A percentile compares a stretch with the other conserved stretches of the same genome.
These are phyloP conservation scores for Boletus insuetus DNA, from an alignment of 768 basidiomycete species.

Conservation along the genomic window DNA sequence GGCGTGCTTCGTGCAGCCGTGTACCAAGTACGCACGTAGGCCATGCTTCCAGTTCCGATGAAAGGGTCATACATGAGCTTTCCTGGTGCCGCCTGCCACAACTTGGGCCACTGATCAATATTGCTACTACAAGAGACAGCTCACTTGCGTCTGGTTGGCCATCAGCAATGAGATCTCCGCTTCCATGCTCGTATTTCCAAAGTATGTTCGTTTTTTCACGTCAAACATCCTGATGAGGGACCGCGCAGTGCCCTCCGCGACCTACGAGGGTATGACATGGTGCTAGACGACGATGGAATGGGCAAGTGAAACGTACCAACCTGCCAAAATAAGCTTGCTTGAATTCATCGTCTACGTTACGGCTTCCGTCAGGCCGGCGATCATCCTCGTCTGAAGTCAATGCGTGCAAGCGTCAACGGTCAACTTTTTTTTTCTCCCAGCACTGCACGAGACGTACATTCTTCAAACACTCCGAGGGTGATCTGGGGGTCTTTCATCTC, in stretches of 20 bases:
- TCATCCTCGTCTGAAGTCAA: conserved; percentile 45
- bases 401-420: not conserved
- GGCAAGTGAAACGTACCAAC: conserved; percentile 60
- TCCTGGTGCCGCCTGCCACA: conserved; percentile 72
- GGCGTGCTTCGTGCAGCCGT: not conserved
- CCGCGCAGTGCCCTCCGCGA: conserved; percentile 66
- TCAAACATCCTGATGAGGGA: conserved; percentile 67
- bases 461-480: conserved; percentile 74
- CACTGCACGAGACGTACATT: conserved; percentile 54
- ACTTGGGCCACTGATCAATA: not conserved
- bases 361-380: conserved; percentile 44
- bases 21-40: conserved; percentile 52
- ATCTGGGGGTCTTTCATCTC: conserved; percentile 79
- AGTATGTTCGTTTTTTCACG: conserved; percentile 87
- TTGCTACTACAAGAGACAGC: conserved; percentile 7
- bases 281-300: not conserved
- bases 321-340: conserved; percentile 78
- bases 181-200: conserved; percentile 98
- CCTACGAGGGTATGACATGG: conserved; percentile 29
- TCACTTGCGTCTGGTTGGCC: conserved; percentile 91
- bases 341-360: conserved; percentile 67
- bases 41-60: conserved; percentile 89
- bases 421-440: not conserved
- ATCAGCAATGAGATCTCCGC: conserved; percentile 92
- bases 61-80: conserved; percentile 96